phyloP scores from a whole-genome alignment of 169 alveolate genomes.

The Cryptosporidium meleagridis region DNA sequence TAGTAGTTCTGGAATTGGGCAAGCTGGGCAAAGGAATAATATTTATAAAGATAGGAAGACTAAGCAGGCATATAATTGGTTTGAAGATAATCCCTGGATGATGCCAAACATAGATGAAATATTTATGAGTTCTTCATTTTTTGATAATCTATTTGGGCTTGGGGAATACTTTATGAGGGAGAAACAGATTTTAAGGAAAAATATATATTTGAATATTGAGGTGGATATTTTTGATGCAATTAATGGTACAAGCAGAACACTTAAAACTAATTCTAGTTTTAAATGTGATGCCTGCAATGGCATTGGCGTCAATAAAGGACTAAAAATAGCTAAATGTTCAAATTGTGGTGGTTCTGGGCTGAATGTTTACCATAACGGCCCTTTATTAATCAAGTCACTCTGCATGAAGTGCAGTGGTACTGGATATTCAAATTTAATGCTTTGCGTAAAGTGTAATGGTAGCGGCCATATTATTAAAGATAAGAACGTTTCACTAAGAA shows the following conservation, averaged over 20 bases:
- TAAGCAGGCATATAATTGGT: constrained; percentile 48
- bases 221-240: constrained; percentile 88
- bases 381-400: background rate
- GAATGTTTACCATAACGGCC: background rate
- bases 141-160: background rate
- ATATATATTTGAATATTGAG: constrained; percentile 82
- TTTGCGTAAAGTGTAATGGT: constrained; percentile 89
- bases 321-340: constrained; percentile 82
- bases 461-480: constrained; percentile 84
- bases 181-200: constrained; percentile 81
- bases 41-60: constrained; percentile 73
- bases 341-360: constrained; percentile 87
- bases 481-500: constrained; percentile 81
- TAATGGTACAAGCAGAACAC: constrained; percentile 84
- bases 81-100: constrained; percentile 83
- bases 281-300: constrained; percentile 87
- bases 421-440: constrained; percentile 82
- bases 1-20: constrained; percentile 90
- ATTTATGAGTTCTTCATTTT: constrained; percentile 77
- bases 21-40: constrained; percentile 80
- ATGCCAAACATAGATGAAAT: constrained; percentile 88
- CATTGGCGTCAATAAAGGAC: constrained; percentile 83
- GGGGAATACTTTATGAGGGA: background rate
- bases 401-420: constrained; percentile 75
- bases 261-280: constrained; percentile 33